These are phyloP conservation scores for Apophysomyces elegans DNA, from an alignment of 371 early-diverging fungal species.

Conservation along the genomic window DNA sequence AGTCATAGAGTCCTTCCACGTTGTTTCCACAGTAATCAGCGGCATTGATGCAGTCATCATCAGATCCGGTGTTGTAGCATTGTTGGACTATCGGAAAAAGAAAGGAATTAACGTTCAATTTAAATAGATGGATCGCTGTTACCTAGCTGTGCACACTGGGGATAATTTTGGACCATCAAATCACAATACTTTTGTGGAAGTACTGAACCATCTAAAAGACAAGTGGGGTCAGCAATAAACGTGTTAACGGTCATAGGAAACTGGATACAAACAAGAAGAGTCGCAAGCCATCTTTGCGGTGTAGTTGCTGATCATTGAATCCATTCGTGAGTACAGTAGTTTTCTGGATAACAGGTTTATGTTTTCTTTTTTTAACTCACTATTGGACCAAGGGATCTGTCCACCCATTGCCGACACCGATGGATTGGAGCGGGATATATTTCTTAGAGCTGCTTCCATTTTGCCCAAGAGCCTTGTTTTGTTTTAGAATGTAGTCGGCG, in stretches of 20 bases:
- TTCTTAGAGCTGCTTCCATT: not conserved
- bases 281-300: constrained; percentile 29
- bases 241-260: not conserved
- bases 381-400: constrained; percentile 33
- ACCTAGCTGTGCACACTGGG: constrained; percentile 17
- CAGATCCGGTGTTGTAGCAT: constrained; percentile 19
- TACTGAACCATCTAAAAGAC: constrained; percentile 23
- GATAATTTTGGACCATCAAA: constrained; percentile 9
- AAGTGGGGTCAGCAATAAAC: not conserved
- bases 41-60: constrained; percentile 17
- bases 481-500: constrained; percentile 44
- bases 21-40: constrained; percentile 21
- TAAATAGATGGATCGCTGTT: not conserved
- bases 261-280: constrained; percentile 26
- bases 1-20: constrained; percentile 17
- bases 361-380: constrained; percentile 16
- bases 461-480: constrained; percentile 17
- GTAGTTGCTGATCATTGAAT: not conserved
- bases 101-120: not conserved
- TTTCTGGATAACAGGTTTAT: not conserved
- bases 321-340: not conserved
- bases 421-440: constrained; percentile 26
- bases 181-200: constrained; percentile 14
- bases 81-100: constrained; percentile 17
- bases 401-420: constrained; percentile 38